These are phyloP conservation scores for Taphrina pruni DNA, from an alignment of 1,139 yeast species.

Conservation along the genomic window DNA sequence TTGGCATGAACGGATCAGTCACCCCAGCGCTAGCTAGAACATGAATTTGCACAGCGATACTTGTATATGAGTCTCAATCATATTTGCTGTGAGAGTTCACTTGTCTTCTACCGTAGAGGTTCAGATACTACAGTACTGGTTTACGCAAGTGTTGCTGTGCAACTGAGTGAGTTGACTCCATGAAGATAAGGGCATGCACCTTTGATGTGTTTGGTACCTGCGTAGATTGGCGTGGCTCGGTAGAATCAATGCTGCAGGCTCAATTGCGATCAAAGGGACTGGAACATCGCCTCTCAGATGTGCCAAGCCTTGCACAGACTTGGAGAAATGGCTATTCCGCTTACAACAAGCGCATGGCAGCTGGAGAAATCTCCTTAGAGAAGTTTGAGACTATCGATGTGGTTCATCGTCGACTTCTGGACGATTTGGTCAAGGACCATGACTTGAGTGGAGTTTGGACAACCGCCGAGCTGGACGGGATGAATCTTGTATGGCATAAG, in stretches of 20 bases:
- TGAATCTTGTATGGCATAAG: constrained; percentile 45
- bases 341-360: constrained; percentile 36
- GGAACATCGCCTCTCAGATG: background rate
- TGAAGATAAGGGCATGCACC: constrained; percentile 43
- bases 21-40: too few relatives aligned
- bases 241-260: constrained; percentile 38
- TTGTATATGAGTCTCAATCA: too few relatives aligned
- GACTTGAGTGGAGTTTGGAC: constrained; percentile 20
- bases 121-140: too few relatives aligned
- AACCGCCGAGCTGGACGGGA: constrained; percentile 41
- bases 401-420: constrained; percentile 42
- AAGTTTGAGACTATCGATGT: constrained; percentile 43
- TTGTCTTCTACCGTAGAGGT: too few relatives aligned
- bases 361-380: constrained; percentile 5
- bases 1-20: too few relatives aligned
- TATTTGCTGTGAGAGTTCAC: too few relatives aligned
- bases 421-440: constrained; percentile 35
- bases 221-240: constrained; percentile 45
- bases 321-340: constrained; percentile 45
- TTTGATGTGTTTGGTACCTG: constrained; percentile 47
- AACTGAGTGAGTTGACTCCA: background rate
- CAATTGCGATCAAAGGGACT: constrained; percentile 26
- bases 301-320: constrained; percentile 42
- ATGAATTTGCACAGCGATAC: too few relatives aligned
- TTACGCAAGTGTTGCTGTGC: too few relatives aligned